Base-by-base conservation (phyloP, 148 eudicot genomes). In the Cornus suecica region DNA sequence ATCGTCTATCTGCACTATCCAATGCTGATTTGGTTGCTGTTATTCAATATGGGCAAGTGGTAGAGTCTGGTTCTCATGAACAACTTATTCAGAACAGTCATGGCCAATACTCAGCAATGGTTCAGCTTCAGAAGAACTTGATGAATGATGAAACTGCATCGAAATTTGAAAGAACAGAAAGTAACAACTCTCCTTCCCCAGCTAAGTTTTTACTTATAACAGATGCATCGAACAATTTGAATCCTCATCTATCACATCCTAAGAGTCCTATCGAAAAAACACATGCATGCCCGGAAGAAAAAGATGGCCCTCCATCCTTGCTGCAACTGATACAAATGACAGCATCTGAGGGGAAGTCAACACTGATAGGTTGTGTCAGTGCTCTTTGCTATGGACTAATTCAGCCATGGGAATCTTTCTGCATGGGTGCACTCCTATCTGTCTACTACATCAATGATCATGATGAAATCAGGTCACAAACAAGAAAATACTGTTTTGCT, bases 11-110 rank as follows among this genome's bases (percentile, higher is more conserved):
- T 15, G 74, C 77, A 48, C 18, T 79, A 1, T 29, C 70, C n/a
- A n/a, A 72, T 45, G 82, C 82, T 62, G 65, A 79, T 22, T 23
- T 32, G 8, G 74, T 79, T n/a, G 78, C 63, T 13, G 82, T 79
- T 29, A 28, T 79, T 13, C 72, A 73, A 37, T 60, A 29, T 2
- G 81, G 81, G 15, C 26, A 48, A 37, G 77, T 74, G 23, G 30
- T 79, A 15, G 82, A 79, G 45, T 31, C 0, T 25, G 82, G 82
- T 42, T 63, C 74, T 42, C 82, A 79, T 10, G 54, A 23, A 10
- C 65, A 74, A 20, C 74, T 79, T 2, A 31, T 79, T 20, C 70
- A 74, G 24, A 79, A 62, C 18, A 28, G 3, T 13, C 18, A 37
- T 22, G 78, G 82, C 2, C 60, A 64, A 30, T 79, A 79, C 69